Percentiles rank a stretch among this genome's conserved stretches.
Conservation (phyloP, 257 asterid genomes). For the Linderniella brevidens region DNA sequence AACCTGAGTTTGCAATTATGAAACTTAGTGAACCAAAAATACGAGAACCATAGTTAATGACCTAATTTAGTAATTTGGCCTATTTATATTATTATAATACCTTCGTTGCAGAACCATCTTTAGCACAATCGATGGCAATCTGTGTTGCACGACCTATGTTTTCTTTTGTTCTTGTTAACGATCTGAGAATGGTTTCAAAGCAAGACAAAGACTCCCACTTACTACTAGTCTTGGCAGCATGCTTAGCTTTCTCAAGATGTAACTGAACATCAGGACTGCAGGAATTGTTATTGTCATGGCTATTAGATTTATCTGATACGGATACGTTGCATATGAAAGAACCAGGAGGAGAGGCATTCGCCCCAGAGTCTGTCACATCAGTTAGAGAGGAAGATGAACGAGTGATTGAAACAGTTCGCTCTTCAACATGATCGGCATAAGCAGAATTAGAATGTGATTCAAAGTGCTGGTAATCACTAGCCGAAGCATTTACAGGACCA, state of each 20-base stretch:
- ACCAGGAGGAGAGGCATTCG: slow-evolving; percentile 37
- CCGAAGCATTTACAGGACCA: slow-evolving; percentile 25
- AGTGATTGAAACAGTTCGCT: slow-evolving; percentile 24
- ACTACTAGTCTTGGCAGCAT: slow-evolving; percentile 34
- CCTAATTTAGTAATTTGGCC: too few relatives aligned
- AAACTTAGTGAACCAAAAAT: too few relatives aligned
- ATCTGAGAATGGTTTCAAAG: slow-evolving; percentile 47
- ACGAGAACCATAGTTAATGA: too few relatives aligned
- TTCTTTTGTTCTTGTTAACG: slow-evolving; percentile 75
- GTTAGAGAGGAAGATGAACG: slow-evolving; percentile 36
- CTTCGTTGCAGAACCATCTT: slow-evolving; percentile 69
- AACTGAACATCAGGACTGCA: slow-evolving; percentile 26
- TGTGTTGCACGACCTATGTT: slow-evolving; percentile 79
- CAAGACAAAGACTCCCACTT: slow-evolving; percentile 8
- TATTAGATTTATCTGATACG: slow-evolving; percentile 20
- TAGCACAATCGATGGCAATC: slow-evolving; percentile 79
- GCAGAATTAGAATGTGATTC: slow-evolving; percentile 19
- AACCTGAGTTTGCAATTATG: too few relatives aligned
- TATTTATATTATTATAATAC: slow-evolving; percentile 63
- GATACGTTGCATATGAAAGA: slow-evolving; percentile 31
- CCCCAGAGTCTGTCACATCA: slow-evolving; percentile 37
- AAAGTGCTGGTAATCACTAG: slow-evolving; percentile 3
- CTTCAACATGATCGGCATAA: slow-evolving; percentile 25
- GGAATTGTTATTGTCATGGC: slow-evolving; percentile 22
- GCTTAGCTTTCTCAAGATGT: slow-evolving; percentile 23